Evolutionary conservation across 2,329 filamentous ascomycete genomes (phyloP), one percentile per base, ranked within the genome.

Genomic region (Neurospora sp.): DNA sequence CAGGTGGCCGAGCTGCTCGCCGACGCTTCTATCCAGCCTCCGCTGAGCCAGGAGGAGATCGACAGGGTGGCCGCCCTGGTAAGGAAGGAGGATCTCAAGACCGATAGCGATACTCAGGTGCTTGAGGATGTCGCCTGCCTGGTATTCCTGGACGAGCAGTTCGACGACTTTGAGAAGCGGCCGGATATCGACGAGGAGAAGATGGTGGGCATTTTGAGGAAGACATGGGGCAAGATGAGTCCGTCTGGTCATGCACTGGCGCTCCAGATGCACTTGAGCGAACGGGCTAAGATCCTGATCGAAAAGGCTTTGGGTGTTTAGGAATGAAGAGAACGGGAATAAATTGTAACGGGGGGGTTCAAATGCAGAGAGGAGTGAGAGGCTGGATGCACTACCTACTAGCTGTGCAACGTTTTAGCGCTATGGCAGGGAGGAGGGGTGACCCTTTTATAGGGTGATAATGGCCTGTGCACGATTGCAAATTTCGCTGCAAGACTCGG

Each of bases 71-170:
- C 86, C 2, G 84, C 85, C n/a, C 80, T 96, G 79, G 90, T 97
- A 68, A 84, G 91, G 72, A 96, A 97, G 80, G 91, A 96, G 78
- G 88, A 89, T 69, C 80, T 96, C 74, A 85, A 84, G 76, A 81
- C 82, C 69, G 81, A 84, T 73, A 76, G 78, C 17, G 90, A 93
- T 78, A 89, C 90, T 69, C 91, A 95, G 82, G 84, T 87, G 7
- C 83, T 97, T 72, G 93, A 96, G 82, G 93, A 96, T 80, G 91
- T 93, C 66, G 93, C 93, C 3, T 96, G 93, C 77, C 81, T 97
- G 69, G 93, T 96, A 38, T 97, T 97, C 78, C 81, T 97, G 73
- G 93, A 96, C 78, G 92, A 95, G 78, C 91, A 96, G 77, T 91
- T 96, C 73, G 93, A 94, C 76, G 87, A 86, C 68, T 97, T 96